Evolutionary conservation across 2,329 filamentous ascomycete species (phyloP), one percentile per base, ranked within the genome.

Genomic region (Graphilbum fragrans): DNA sequence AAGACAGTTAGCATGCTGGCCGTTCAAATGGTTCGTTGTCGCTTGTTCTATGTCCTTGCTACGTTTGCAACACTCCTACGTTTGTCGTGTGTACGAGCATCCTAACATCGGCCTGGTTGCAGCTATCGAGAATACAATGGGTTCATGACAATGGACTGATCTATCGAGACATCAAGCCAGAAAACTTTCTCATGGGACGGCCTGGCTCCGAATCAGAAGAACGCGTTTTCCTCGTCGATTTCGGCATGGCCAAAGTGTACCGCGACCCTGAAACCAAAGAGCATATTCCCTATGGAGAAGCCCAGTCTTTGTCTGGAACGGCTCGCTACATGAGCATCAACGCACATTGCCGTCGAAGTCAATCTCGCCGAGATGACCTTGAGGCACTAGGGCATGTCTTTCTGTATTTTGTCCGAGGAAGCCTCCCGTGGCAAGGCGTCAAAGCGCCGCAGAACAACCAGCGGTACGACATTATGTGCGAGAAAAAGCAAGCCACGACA

Each of bases 321-420:
- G 92, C 92, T 48, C 79, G 92, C 59, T 98, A 98, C 64, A 96
- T 96, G 92, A 94, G 86, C 66, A 96, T 98, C 76, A 98, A 98
- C 65, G 96, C 92, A 42, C 92, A 98, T 71, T 66, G 96, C 51
- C 92, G 92, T 40, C 80, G 90, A 45, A 92, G 95, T 60, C 92
- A 96, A 61, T 96, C 90, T 41, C 80, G 92, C 59, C 75, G 92
- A 63, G 92, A 98, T 61, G 92, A 98, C 60, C 70, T 98, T 45
- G 92, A 98, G 64, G 92, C 92, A 10, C 66, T 84, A 11, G 80
- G 80, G n/a, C 79, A 84, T 54, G 78, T 84, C 29, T 82, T 83
- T 58, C 76, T 84, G 68, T 84, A 84, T 59, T 83, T 84, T 60
- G 61, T 82, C 33, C 69, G 77, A 12, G 80, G 80, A 36, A 77